phyloP scores from a whole-genome alignment of 2,329 filamentous ascomycete genomes.

The Leptographium wingfieldii region DNA sequence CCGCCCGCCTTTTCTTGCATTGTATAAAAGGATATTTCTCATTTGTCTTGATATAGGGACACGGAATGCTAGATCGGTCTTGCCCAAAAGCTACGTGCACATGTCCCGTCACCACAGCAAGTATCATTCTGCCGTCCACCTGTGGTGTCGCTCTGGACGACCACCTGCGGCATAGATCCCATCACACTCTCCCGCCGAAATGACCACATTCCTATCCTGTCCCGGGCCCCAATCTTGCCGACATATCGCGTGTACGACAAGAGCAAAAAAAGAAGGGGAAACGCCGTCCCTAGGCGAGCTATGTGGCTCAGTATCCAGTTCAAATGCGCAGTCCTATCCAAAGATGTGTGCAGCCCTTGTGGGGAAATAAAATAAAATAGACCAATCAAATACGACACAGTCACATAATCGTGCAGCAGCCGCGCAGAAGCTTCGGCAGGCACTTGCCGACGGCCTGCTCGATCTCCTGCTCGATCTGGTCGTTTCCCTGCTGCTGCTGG shows the following conservation, averaged over 20 bases:
- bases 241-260: background rate
- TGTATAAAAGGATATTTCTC: slow-evolving; percentile 3
- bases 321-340: background rate
- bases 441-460: slow-evolving; percentile 32
- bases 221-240: background rate
- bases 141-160: too few species aligned
- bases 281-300: too few species aligned
- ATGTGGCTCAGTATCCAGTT: too few species aligned
- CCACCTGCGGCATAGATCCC: background rate
- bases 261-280: background rate
- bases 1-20: background rate
- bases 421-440: slow-evolving; percentile 45
- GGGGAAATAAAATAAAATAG: background rate
- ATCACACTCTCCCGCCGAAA: background rate
- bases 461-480: slow-evolving; percentile 46
- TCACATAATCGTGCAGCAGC: slow-evolving; percentile 65
- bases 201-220: too few species aligned
- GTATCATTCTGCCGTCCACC: background rate
- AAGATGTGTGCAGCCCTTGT: background rate
- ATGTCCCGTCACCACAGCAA: background rate
- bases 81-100: background rate
- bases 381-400: background rate
- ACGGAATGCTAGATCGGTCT: background rate
- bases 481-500: slow-evolving; percentile 26
- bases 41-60: slow-evolving; percentile 1